Percentiles rank a stretch among this genome's conserved stretches.
These are phyloP conservation scores for Zea mays DNA, from an alignment of 176 grass and related monocot genomes.

Conservation along the genomic window Zm-B73-REFERENCE-NAM-5.0 NC_050099.1:69763001-69763500, in stretches of 20 bases:
- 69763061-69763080: too few relatives aligned
- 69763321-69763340: background rate
- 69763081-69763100: too few relatives aligned
- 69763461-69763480: background rate
- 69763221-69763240: too few relatives aligned
- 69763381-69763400: too few relatives aligned
- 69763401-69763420: too few relatives aligned
- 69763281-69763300: background rate
- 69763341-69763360: background rate
- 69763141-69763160: too few relatives aligned
- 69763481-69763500: background rate
- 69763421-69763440: background rate
- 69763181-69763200: too few relatives aligned
- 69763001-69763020: background rate
- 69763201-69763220: too few relatives aligned
- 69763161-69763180: too few relatives aligned
- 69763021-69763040: background rate
- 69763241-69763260: background rate
- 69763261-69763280: constrained; percentile 5
- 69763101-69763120: too few relatives aligned
- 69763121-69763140: too few relatives aligned
- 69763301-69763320: background rate
- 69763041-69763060: too few relatives aligned
- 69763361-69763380: background rate
- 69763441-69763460: background rate